Evolutionary conservation across 73 alveolate genomes (phyloP), one percentile per base, ranked within the genome.

Genomic region (Paramecium sexaurelia): DNA sequence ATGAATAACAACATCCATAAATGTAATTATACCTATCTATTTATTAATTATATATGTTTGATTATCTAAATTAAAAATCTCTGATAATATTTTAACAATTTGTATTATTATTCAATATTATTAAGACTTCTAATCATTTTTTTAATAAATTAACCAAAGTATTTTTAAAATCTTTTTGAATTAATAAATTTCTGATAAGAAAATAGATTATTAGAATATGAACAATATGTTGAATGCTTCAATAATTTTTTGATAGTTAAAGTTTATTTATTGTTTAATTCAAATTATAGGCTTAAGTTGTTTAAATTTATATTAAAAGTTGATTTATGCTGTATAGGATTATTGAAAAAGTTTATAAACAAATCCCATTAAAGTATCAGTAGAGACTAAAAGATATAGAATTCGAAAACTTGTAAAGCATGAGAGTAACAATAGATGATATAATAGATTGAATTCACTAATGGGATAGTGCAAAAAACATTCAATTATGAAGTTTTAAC

Each of bases 381-480:
- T 32, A 61, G 26, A 61, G 83, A 61, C 45, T 61, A 29, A 61
- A 61, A 61, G 83, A 61, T 61, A 29, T 61, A 61, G 83, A 61
- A 61, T 61, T 61, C 29, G 83, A 61, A 19, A 61, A 61, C 43
- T 32, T 27, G 26, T 29, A 61, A 61, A 61, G 22, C 9, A 61
- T 61, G 83, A 61, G 83, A 61, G 83, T 61, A 61, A 29, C 15
- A 29, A 0, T 9, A 11, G 26, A 27, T 61, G 2, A 11, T 26
- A 61, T 61, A 51, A 29, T 61, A 61, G 83, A 61, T 61, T 32
- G 83, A 61, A 61, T 61, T 61, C n/a, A 61, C 83, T 15, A 61
- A 61, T 61, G 83, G 83, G 5, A 61, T 61, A 29, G 83, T 61
- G 2, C 26, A 61, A 15, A 61, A 61, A 32, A 61, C 83, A 10